Conservation (phyloP, 2,329 filamentous ascomycete species). For the Xylariaceae sp. region DNA sequence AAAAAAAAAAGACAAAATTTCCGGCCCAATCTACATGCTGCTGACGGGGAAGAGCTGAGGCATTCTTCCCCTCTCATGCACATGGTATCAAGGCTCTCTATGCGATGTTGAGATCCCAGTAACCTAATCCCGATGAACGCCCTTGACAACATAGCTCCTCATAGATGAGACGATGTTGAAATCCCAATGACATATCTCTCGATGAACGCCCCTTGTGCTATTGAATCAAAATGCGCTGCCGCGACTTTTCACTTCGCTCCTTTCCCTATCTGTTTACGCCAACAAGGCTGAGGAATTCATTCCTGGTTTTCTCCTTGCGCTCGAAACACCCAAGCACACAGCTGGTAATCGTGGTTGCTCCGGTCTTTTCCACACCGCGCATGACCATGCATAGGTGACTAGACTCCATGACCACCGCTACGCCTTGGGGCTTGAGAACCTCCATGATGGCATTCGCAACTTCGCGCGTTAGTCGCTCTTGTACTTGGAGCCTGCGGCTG, state of each 20-base stretch:
- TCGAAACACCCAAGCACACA: slow-evolving; percentile 97
- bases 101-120: not conserved
- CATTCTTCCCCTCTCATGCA: slow-evolving; percentile 17
- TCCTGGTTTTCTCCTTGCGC: slow-evolving; percentile 84
- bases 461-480: slow-evolving; percentile 93
- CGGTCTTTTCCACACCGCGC: slow-evolving; percentile 93
- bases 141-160: not conserved
- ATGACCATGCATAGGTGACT: slow-evolving; percentile 98
- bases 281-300: slow-evolving; percentile 86
- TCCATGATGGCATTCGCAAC: slow-evolving; percentile 92
- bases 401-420: slow-evolving; percentile 96
- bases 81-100: slow-evolving; percentile 13
- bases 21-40: slow-evolving; percentile 5
- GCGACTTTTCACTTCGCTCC: not conserved
- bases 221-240: not conserved
- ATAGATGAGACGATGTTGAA: slow-evolving; percentile 31
- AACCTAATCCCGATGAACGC: not conserved
- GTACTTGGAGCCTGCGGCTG: slow-evolving; percentile 85
- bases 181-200: slow-evolving; percentile 24
- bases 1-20: not conserved
- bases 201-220: slow-evolving; percentile 22
- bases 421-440: slow-evolving; percentile 86
- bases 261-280: slow-evolving; percentile 49
- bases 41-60: slow-evolving; percentile 24
- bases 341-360: slow-evolving; percentile 83